Conservation (phyloP, 345 rosid genomes). For the Eucalyptus marginata region DNA sequence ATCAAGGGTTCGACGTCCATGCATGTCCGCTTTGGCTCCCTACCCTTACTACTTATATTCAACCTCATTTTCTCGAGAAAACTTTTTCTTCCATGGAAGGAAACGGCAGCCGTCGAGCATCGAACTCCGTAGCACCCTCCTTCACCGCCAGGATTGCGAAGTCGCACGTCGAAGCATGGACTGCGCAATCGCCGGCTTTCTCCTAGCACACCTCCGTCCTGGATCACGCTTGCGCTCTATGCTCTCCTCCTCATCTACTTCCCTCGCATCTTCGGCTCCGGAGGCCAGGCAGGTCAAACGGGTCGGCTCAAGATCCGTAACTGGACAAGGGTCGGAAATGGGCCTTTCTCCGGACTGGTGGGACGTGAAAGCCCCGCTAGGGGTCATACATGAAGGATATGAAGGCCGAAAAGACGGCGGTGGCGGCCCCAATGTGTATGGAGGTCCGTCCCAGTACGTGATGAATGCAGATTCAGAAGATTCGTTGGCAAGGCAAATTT, state of each 20-base stretch:
- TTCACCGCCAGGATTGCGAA: background rate
- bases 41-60: background rate
- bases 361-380: slow-evolving; percentile 69
- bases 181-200: background rate
- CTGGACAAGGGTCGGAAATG: background rate
- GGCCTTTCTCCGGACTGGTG: background rate
- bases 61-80: background rate
- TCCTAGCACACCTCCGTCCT: slow-evolving; percentile 31
- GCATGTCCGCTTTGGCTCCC: background rate
- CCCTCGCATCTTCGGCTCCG: slow-evolving; percentile 9
- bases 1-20: background rate
- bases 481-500: slow-evolving; percentile 24
- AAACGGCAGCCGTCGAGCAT: background rate
- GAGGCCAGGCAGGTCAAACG: too few relatives aligned
- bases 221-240: slow-evolving; percentile 39
- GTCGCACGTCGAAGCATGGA: background rate
- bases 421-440: background rate
- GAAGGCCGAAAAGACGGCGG: slow-evolving; percentile 29
- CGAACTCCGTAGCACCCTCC: background rate
- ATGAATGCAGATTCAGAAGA: slow-evolving; percentile 34
- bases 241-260: slow-evolving; percentile 35
- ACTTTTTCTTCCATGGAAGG: background rate
- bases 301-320: background rate
- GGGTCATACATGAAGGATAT: slow-evolving; percentile 50
- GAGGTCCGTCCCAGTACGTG: background rate